Percentiles rank a stretch among this genome's conserved stretches.
Evolutionary conservation across 1,284 basidiomycete species (phyloP).

Genomic region (Agroathelia rolfsii): DNA sequence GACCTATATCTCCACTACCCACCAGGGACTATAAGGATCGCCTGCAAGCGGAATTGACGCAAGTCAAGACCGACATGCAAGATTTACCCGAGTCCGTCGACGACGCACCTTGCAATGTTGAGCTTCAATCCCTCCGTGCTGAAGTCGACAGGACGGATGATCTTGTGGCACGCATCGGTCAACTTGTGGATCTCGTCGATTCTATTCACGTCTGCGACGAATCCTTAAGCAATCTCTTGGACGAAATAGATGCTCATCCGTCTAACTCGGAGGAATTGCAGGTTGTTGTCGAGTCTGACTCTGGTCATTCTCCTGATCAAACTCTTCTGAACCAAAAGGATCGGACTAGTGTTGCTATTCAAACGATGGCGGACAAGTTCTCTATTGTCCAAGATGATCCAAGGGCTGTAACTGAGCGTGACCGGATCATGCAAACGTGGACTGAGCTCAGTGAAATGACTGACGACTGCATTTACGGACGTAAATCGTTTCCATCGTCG

Average conservation of each 20-base stretch:
- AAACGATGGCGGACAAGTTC: slow-evolving; percentile 33
- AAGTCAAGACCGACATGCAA: slow-evolving; percentile 34
- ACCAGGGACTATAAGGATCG: slow-evolving; percentile 32
- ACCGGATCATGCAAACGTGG: slow-evolving; percentile 68
- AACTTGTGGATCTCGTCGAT: slow-evolving; percentile 40
- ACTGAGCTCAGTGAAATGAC: slow-evolving; percentile 71
- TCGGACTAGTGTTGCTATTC: slow-evolving; percentile 35
- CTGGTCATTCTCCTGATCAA: too few species aligned
- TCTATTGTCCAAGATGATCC: slow-evolving; percentile 38
- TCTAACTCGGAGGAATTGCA: too few species aligned
- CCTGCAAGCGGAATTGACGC: slow-evolving; percentile 36
- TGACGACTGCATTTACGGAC: slow-evolving; percentile 49
- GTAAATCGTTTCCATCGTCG: slow-evolving; percentile 50
- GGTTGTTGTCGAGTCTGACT: too few species aligned
- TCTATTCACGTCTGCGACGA: slow-evolving; percentile 50
- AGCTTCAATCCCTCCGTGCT: slow-evolving; percentile 46
- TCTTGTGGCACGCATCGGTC: slow-evolving; percentile 40
- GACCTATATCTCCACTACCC: slow-evolving; percentile 42
- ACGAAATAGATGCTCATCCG: slow-evolving; percentile 73
- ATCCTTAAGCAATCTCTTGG: slow-evolving; percentile 71
- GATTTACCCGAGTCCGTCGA: slow-evolving; percentile 35
- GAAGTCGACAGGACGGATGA: slow-evolving; percentile 45
- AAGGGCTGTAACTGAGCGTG: slow-evolving; percentile 47
- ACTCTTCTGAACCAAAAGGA: too few species aligned
- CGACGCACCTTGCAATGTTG: slow-evolving; percentile 34